Conservation (phyloP, 1,284 basidiomycete species). For the Ceratobasidium sp. region DNA sequence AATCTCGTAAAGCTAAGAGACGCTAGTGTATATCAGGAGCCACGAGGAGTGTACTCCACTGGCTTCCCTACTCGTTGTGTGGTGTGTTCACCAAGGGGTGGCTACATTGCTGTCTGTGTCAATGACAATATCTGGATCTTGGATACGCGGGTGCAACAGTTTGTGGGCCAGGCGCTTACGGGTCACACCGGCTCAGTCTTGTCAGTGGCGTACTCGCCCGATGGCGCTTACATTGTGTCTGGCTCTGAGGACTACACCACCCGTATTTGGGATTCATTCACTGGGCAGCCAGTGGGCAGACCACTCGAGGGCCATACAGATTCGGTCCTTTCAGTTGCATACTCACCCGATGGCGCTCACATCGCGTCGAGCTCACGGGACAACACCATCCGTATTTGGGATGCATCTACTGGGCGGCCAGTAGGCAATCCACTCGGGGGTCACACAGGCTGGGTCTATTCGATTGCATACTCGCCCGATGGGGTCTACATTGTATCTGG, state of each 20-base stretch:
- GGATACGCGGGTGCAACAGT: slow-evolving; percentile 1
- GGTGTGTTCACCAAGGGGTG: no score
- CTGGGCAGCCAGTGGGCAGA: background rate
- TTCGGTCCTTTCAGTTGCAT: slow-evolving; percentile 15
- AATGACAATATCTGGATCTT: slow-evolving; percentile 4
- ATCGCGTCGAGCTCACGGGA: slow-evolving; percentile 24
- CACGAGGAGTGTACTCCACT: background rate
- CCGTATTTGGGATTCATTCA: slow-evolving; percentile 34
- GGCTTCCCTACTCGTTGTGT: no score
- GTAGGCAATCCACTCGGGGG: no score
- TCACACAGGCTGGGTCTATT: no score
- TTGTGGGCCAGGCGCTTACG: background rate
- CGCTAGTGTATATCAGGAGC: no score
- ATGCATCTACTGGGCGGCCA: no score
- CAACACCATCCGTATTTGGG: background rate
- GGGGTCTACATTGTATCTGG: background rate
- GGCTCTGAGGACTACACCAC: slow-evolving; percentile 24
- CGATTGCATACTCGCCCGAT: background rate
- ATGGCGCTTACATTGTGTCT: slow-evolving; percentile 21
- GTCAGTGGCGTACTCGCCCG: slow-evolving; percentile 35
- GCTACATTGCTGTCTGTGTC: no score
- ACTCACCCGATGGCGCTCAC: slow-evolving; percentile 23
- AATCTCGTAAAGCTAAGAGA: no score
- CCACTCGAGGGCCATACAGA: slow-evolving; percentile 26
- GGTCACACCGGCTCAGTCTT: slow-evolving; percentile 18